Percentiles rank a stretch among this genome's conserved stretches.
Conservation (phyloP, 2,329 filamentous ascomycete species). For the Penicillium sp. region DNA sequence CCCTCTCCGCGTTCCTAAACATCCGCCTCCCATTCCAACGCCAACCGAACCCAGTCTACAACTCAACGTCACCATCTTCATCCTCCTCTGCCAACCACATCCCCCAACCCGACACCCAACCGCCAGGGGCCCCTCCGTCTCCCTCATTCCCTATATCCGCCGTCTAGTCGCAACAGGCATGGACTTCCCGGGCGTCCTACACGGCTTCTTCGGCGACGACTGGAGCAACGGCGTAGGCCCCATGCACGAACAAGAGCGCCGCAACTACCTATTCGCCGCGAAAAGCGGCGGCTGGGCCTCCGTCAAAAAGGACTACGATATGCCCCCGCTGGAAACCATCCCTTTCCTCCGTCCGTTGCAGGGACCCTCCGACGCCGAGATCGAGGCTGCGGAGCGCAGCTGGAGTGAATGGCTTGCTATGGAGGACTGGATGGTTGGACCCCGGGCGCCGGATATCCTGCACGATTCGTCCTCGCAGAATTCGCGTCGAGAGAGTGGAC, state of each 20-base stretch:
- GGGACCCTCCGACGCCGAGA: constrained; percentile 71
- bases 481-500: constrained; percentile 33
- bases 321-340: constrained; percentile 73
- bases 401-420: constrained; percentile 97
- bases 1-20: constrained; percentile 85
- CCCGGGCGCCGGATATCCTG: constrained; percentile 59
- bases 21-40: constrained; percentile 86
- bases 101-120: constrained; percentile 37
- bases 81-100: constrained; percentile 45
- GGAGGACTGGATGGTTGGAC: constrained; percentile 98
- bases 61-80: constrained; percentile 36
- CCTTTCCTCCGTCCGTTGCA: constrained; percentile 85
- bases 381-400: constrained; percentile 72
- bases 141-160: constrained; percentile 82
- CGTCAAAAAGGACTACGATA: constrained; percentile 89
- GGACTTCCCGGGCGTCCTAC: constrained; percentile 78
- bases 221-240: constrained; percentile 76
- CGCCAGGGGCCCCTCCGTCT: constrained; percentile 50
- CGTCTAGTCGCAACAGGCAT: constrained; percentile 88
- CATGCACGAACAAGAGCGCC: constrained; percentile 80
- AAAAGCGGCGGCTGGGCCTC: constrained; percentile 88
- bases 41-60: constrained; percentile 46
- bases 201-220: constrained; percentile 95
- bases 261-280: constrained; percentile 92
- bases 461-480: constrained; percentile 38